These are phyloP conservation scores for Kondoa malvinella DNA, from an alignment of 768 basidiomycete species.

Conservation along the genomic window DNA sequence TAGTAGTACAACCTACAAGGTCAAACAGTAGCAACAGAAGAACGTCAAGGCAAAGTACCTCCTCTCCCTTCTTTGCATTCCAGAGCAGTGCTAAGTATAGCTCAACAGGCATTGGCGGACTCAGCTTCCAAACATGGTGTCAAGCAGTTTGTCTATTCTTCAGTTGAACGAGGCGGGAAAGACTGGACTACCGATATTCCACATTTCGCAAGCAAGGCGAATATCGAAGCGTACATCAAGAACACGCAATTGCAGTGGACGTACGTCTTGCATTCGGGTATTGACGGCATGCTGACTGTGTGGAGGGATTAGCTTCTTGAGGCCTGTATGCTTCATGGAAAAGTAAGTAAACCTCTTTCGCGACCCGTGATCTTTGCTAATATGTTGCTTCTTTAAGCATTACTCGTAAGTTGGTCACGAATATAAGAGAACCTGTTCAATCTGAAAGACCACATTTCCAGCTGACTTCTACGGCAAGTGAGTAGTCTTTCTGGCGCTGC, in stretches of 20 bases:
- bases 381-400: neutral
- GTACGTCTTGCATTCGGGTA: too few species aligned
- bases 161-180: neutral
- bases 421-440: too few species aligned
- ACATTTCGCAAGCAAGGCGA: neutral
- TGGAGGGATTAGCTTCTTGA: neutral
- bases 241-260: neutral
- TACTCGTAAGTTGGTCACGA: neutral
- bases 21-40: neutral
- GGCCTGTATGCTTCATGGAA: neutral
- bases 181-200: neutral
- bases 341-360: neutral
- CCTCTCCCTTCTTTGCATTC: neutral
- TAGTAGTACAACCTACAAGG: neutral
- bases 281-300: too few species aligned
- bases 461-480: neutral
- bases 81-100: neutral
- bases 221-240: neutral
- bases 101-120: neutral
- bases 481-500: neutral
- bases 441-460: neutral
- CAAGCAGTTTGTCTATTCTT: neutral
- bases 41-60: neutral
- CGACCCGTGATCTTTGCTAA: too few species aligned
- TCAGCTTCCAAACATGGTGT: neutral